Evolutionary conservation across 495 filamentous ascomycete genomes (phyloP).

Genomic region (Penicillium goetzii): DNA sequence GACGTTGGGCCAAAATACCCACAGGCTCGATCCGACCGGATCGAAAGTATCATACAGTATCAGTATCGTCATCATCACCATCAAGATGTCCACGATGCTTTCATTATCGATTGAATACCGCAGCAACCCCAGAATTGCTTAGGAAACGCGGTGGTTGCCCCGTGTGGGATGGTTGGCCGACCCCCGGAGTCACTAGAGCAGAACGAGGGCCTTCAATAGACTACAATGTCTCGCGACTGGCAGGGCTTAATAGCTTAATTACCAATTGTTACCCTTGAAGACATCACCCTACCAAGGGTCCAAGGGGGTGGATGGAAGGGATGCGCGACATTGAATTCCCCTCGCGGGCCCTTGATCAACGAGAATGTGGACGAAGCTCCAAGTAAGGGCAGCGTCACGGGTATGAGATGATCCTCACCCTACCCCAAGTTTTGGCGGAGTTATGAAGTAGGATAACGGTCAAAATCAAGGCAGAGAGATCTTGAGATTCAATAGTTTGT

Average conservation of each 20-base stretch:
- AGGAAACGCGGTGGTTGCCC: background rate
- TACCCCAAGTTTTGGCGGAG: background rate
- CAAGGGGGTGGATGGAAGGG: constrained; percentile 32
- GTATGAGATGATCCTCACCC: constrained; percentile 18
- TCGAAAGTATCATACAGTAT: background rate
- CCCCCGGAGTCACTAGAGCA: background rate
- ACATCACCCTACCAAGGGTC: constrained; percentile 29
- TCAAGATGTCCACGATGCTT: background rate
- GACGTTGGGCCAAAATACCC: background rate
- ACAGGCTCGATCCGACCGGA: background rate
- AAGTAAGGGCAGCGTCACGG: constrained; percentile 32
- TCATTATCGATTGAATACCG: background rate
- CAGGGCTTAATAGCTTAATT: constrained; percentile 27
- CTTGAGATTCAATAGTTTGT: background rate
- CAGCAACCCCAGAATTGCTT: background rate
- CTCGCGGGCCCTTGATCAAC: constrained; percentile 37
- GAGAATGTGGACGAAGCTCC: constrained; percentile 22
- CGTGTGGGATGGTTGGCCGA: background rate
- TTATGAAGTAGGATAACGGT: background rate
- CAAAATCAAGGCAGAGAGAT: background rate
- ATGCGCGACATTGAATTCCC: constrained; percentile 38
- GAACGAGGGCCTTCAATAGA: background rate
- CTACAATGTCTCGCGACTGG: constrained; percentile 7
- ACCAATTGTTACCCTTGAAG: background rate
- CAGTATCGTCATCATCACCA: background rate